A percentile compares a stretch with the other conserved stretches of the same genome.
Conservation (phyloP, 2,329 filamentous ascomycete genomes). For the Fusarium robinianum region DNA sequence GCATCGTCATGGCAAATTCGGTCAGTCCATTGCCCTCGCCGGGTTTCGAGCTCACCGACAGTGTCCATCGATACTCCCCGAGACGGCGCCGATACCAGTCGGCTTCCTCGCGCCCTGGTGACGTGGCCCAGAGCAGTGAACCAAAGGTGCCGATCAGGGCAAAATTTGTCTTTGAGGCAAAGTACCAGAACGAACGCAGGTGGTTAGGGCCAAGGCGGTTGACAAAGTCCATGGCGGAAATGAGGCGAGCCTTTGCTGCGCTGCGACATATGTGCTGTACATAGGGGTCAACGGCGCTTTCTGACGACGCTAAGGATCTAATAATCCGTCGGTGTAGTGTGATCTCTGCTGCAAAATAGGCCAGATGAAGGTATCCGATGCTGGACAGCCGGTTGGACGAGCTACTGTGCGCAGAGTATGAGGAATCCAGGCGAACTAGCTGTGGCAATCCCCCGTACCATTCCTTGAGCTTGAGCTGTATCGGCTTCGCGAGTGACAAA, state of each 20-base stretch:
- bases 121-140: conserved; percentile 85
- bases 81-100: conserved; percentile 88
- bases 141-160: conserved; percentile 94
- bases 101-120: conserved; percentile 83
- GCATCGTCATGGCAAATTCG: conserved; percentile 76
- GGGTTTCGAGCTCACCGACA: conserved; percentile 81
- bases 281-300: conserved; percentile 68
- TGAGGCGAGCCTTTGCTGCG: conserved; percentile 90
- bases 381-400: conserved; percentile 57
- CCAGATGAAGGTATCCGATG: conserved; percentile 81
- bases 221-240: conserved; percentile 96
- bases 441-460: conserved; percentile 76
- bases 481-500: conserved; percentile 75
- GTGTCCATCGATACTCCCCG: conserved; percentile 91
- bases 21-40: conserved; percentile 62
- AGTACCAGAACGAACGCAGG: conserved; percentile 91
- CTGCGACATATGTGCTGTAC: conserved; percentile 90
- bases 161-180: conserved; percentile 87
- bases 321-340: conserved; percentile 91
- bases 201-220: conserved; percentile 88
- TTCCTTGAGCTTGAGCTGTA: conserved; percentile 80
- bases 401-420: conserved; percentile 43
- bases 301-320: conserved; percentile 65
- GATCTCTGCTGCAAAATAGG: conserved; percentile 93
- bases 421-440: conserved; percentile 68